phyloP scores from a whole-genome alignment of 2,329 filamentous ascomycete genomes.

The Neofusicoccum sp. region DNA sequence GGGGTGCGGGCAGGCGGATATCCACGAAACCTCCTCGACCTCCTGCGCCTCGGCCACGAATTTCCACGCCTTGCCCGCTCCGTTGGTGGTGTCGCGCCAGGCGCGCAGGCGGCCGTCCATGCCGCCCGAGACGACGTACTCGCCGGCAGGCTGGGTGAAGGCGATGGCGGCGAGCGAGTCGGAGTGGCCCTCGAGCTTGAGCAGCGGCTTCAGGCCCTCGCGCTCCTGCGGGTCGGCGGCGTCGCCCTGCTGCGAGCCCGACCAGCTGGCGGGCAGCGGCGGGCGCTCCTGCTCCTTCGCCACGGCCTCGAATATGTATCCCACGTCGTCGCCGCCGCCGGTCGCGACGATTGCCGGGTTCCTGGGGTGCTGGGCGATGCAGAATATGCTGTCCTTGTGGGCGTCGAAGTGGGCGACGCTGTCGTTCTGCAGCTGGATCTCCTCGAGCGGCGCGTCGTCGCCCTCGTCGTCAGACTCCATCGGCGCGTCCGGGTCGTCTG shows the following conservation, averaged over 20 bases:
- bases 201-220: slow-evolving; percentile 64
- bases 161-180: slow-evolving; percentile 85
- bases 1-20: slow-evolving; percentile 69
- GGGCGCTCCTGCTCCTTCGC: slow-evolving; percentile 36
- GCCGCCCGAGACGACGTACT: slow-evolving; percentile 82
- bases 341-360: slow-evolving; percentile 78
- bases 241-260: slow-evolving; percentile 41
- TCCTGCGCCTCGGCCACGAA: slow-evolving; percentile 79
- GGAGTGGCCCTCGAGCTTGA: slow-evolving; percentile 80
- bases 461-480: slow-evolving; percentile 73
- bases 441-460: slow-evolving; percentile 57
- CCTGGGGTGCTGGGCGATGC: slow-evolving; percentile 87
- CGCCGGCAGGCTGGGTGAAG: slow-evolving; percentile 80
- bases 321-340: slow-evolving; percentile 81
- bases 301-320: slow-evolving; percentile 79
- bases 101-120: slow-evolving; percentile 79
- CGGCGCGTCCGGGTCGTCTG: slow-evolving; percentile 62
- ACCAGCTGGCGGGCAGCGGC: slow-evolving; percentile 70
- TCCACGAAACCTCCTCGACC: slow-evolving; percentile 94
- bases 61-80: slow-evolving; percentile 50
- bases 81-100: slow-evolving; percentile 54
- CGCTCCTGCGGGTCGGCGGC: slow-evolving; percentile 58
- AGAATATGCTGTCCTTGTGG: slow-evolving; percentile 89
- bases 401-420: slow-evolving; percentile 87
- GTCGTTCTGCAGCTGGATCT: slow-evolving; percentile 85